phyloP scores from a whole-genome alignment of 78 protist species.

The Carpediemonas membranifera region DNA sequence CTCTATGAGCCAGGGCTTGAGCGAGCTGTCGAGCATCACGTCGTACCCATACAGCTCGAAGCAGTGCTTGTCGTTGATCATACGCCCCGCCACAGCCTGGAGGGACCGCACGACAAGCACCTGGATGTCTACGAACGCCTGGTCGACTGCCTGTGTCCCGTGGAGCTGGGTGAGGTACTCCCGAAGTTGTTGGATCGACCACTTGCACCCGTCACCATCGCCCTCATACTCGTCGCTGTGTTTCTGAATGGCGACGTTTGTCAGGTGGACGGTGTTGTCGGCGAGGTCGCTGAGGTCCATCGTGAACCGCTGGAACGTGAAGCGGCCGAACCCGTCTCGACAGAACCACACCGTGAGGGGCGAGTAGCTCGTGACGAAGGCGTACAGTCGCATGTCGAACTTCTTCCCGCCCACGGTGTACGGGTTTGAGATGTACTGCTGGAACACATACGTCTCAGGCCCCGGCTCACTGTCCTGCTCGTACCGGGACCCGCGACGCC shows the following conservation, averaged over 20 bases:
- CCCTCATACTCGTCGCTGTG: not conserved
- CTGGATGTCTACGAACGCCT: not conserved
- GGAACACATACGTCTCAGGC: constrained; percentile 36
- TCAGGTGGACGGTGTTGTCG: constrained; percentile 51
- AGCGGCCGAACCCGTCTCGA: constrained; percentile 72
- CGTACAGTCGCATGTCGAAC: constrained; percentile 1
- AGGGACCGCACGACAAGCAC: not conserved
- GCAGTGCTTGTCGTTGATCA: constrained; percentile 55
- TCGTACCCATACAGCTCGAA: constrained; percentile 68
- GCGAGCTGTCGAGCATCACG: constrained; percentile 41
- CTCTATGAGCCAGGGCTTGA: constrained; percentile 57
- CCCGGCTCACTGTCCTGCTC: not conserved
- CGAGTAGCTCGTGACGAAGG: not conserved
- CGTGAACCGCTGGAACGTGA: constrained; percentile 17
- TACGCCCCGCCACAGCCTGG: not conserved
- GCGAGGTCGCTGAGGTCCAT: constrained; percentile 22
- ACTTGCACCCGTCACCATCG: not conserved
- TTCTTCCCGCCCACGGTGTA: constrained; percentile 42
- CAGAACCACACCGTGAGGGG: constrained; percentile 54
- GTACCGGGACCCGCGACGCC: constrained; percentile 25
- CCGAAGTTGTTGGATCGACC: not conserved
- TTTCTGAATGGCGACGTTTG: constrained; percentile 77
- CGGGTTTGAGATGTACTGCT: constrained; percentile 35
- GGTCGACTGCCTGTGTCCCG: not conserved
- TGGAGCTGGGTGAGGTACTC: not conserved